A percentile compares a stretch with the other conserved stretches of the same genome.
phyloP scores from a whole-genome alignment of 306 rosid species.

The peach (Prunus persica) region DNA sequence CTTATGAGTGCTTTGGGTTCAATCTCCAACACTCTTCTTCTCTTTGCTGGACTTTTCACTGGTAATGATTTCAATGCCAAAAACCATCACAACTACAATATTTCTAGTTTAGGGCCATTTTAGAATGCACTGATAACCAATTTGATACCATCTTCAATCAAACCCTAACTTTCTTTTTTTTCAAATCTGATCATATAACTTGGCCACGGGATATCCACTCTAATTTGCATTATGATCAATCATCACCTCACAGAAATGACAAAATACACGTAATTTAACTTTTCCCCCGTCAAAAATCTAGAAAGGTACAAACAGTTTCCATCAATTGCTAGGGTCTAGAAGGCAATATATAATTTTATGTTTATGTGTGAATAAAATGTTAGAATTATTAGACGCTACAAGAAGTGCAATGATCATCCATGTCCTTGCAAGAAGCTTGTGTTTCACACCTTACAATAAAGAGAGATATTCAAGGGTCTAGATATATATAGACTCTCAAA shows the following conservation, averaged over 20 bases:
- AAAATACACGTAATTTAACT: conserved; percentile 33
- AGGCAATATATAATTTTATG: conserved; percentile 31
- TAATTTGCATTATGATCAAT: conserved; percentile 49
- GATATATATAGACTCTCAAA: no score
- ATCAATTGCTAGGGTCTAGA: conserved; percentile 40
- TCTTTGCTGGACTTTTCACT: conserved; percentile 9
- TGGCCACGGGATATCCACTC: conserved; percentile 48
- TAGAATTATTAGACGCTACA: conserved; percentile 32
- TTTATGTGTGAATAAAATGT: conserved; percentile 33
- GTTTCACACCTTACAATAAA: conserved; percentile 49
- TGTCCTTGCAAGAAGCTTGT: conserved; percentile 50
- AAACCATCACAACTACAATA: conserved; percentile 16
- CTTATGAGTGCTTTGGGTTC: conserved; percentile 16
- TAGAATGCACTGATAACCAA: neutral
- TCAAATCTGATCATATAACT: conserved; percentile 28
- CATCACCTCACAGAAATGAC: conserved; percentile 43
- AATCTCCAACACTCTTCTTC: conserved; percentile 21
- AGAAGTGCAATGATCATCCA: conserved; percentile 52
- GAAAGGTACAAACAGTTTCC: conserved; percentile 26
- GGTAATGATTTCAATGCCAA: conserved; percentile 29
- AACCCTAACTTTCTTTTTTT: neutral
- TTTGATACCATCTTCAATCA: conserved; percentile 27
- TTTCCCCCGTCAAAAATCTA: conserved; percentile 28
- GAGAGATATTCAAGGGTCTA: conserved; percentile 38
- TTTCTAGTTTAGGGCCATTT: neutral